A percentile compares a stretch with the other conserved stretches of the same genome.
phyloP scores from a whole-genome alignment of 106 monocot genomes.

The Platanthera guangdongensis region DNA sequence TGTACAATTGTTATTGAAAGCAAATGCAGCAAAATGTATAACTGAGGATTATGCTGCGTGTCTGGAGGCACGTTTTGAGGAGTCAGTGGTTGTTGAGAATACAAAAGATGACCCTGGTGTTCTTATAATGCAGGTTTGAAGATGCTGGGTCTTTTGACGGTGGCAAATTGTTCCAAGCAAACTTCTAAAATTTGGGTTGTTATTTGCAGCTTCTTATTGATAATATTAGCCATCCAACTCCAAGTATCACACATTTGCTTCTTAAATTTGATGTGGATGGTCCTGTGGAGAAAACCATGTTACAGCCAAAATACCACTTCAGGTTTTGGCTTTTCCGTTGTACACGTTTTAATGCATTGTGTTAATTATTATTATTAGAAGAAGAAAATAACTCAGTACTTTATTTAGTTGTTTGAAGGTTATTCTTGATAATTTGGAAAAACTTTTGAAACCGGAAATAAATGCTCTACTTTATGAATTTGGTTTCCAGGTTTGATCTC shows the following conservation, averaged over 20 bases:
- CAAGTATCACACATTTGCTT: conserved; percentile 88
- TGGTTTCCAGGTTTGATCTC: conserved; percentile 68
- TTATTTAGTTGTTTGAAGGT: conserved; percentile 83
- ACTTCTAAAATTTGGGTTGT: not conserved
- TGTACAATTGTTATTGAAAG: conserved; percentile 71
- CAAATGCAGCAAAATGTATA: conserved; percentile 55
- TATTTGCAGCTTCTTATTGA: conserved; percentile 76
- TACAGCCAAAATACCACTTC: conserved; percentile 90
- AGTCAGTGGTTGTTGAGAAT: conserved; percentile 49
- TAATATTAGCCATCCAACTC: conserved; percentile 76
- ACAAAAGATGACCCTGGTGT: conserved; percentile 83
- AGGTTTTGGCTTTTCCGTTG: conserved; percentile 32
- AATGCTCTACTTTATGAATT: conserved; percentile 81
- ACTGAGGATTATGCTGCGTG: conserved; percentile 88
- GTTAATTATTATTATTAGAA: not conserved
- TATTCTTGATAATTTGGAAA: conserved; percentile 88
- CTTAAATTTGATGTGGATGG: conserved; percentile 81
- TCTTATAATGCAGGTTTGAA: conserved; percentile 79
- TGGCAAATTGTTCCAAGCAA: not conserved
- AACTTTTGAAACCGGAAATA: conserved; percentile 59
- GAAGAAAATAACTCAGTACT: not conserved
- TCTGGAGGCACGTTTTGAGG: conserved; percentile 85
- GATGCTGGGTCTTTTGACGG: not conserved
- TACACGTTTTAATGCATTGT: not conserved
- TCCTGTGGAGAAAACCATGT: conserved; percentile 52